Conservation (phyloP, 2,329 filamentous ascomycete species). For the Cladosporium sp. region DNA sequence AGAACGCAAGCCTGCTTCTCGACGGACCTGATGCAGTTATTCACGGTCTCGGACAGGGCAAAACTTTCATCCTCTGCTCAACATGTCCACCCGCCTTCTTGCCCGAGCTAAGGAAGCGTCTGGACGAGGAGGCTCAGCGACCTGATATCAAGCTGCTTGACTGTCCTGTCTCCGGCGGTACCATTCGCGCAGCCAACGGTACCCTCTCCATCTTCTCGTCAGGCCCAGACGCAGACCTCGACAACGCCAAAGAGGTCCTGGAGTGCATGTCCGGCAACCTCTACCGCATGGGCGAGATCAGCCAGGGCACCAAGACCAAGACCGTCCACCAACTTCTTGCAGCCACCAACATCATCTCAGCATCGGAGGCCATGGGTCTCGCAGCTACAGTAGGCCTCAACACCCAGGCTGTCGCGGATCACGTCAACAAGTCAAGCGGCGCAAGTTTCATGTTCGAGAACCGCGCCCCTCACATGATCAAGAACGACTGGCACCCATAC, state of each 20-base stretch:
- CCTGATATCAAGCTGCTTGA: conserved; percentile 69
- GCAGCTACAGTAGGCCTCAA: conserved; percentile 57
- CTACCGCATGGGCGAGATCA: conserved; percentile 56
- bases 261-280: conserved; percentile 69
- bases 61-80: conserved; percentile 67
- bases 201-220: conserved; percentile 76
- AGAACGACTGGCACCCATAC: conserved; percentile 52
- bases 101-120: conserved; percentile 59
- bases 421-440: conserved; percentile 45
- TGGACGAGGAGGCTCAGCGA: conserved; percentile 56
- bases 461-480: conserved; percentile 56
- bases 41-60: conserved; percentile 56
- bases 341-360: conserved; percentile 59
- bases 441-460: conserved; percentile 61
- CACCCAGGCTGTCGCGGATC: conserved; percentile 51
- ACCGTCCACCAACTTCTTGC: conserved; percentile 62
- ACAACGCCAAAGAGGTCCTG: conserved; percentile 60
- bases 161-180: conserved; percentile 72
- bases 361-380: conserved; percentile 60
- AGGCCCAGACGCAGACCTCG: conserved; percentile 55
- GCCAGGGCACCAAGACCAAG: conserved; percentile 59
- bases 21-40: conserved; percentile 57
- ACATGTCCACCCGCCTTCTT: conserved; percentile 70
- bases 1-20: conserved; percentile 68
- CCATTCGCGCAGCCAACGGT: conserved; percentile 67